Percentiles rank a stretch among this genome's conserved stretches.
These are phyloP conservation scores for Wickerhamomyces sp. DNA, from an alignment of 1,139 yeast species.

Conservation along the genomic window DNA sequence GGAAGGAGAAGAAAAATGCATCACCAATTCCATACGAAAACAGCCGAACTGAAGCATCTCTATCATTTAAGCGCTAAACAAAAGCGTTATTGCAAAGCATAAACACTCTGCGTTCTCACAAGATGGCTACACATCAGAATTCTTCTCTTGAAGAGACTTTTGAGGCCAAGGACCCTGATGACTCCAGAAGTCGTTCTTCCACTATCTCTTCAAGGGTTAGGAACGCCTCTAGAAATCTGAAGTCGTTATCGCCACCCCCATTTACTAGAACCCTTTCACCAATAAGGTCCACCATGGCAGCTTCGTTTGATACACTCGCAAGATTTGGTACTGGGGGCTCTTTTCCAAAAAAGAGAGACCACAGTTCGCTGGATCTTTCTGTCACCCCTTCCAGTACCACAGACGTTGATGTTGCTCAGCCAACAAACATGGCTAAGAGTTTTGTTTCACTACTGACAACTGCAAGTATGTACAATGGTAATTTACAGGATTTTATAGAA, in stretches of 20 bases:
- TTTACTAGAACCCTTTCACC: slow-evolving; percentile 8
- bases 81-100: no score
- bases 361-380: neutral
- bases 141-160: no score
- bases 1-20: no score
- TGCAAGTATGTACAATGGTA: slow-evolving; percentile 48
- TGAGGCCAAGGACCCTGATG: no score
- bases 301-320: neutral
- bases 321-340: neutral
- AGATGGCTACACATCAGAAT: no score
- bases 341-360: neutral
- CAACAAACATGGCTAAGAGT: slow-evolving; percentile 39
- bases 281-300: slow-evolving; percentile 1
- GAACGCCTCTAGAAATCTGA: slow-evolving; percentile 3
- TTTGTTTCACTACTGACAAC: slow-evolving; percentile 47
- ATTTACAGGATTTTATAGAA: slow-evolving; percentile 22
- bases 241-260: slow-evolving; percentile 5
- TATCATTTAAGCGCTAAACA: no score
- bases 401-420: slow-evolving; percentile 29
- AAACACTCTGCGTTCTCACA: no score
- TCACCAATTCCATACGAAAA: no score
- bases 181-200: slow-evolving; percentile 1
- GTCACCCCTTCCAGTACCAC: neutral
- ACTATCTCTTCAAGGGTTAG: neutral
- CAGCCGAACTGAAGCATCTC: no score